phyloP scores from a whole-genome alignment of 495 filamentous ascomycete species.

The Trichocladium antarcticum region DNA sequence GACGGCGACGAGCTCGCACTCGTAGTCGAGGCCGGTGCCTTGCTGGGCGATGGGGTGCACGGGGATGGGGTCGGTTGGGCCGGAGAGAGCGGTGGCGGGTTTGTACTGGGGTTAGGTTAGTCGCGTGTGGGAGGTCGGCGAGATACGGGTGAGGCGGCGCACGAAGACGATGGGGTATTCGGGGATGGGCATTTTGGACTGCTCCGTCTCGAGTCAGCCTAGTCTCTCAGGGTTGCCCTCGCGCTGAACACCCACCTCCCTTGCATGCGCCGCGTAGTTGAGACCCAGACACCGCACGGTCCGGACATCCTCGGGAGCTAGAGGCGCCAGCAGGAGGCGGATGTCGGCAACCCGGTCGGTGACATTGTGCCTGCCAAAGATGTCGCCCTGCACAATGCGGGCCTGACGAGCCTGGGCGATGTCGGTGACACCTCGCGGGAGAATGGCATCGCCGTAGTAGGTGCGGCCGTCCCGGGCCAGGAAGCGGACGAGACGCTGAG shows the following conservation, averaged over 20 bases:
- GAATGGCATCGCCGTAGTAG: slow-evolving; percentile 77
- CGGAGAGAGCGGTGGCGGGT: slow-evolving; percentile 58
- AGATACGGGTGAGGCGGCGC: slow-evolving; percentile 16
- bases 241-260: slow-evolving; percentile 40
- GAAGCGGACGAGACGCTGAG: slow-evolving; percentile 67
- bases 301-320: slow-evolving; percentile 55
- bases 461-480: slow-evolving; percentile 60
- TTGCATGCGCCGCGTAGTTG: slow-evolving; percentile 73
- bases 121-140: neutral
- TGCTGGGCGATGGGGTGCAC: slow-evolving; percentile 47
- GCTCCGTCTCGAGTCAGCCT: slow-evolving; percentile 1
- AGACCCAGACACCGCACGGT: slow-evolving; percentile 72
- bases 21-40: slow-evolving; percentile 62
- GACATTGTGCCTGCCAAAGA: slow-evolving; percentile 60
- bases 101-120: slow-evolving; percentile 47
- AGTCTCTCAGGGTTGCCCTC: neutral
- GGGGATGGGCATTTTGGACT: slow-evolving; percentile 61
- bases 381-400: slow-evolving; percentile 57
- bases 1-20: slow-evolving; percentile 69
- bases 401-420: slow-evolving; percentile 56
- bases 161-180: slow-evolving; percentile 68
- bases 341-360: slow-evolving; percentile 60
- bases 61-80: slow-evolving; percentile 60
- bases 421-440: slow-evolving; percentile 55
- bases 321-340: slow-evolving; percentile 53